Evolutionary conservation across 2,329 filamentous ascomycete species (phyloP).

Genomic region (Pseudogymnoascus sp.): DNA sequence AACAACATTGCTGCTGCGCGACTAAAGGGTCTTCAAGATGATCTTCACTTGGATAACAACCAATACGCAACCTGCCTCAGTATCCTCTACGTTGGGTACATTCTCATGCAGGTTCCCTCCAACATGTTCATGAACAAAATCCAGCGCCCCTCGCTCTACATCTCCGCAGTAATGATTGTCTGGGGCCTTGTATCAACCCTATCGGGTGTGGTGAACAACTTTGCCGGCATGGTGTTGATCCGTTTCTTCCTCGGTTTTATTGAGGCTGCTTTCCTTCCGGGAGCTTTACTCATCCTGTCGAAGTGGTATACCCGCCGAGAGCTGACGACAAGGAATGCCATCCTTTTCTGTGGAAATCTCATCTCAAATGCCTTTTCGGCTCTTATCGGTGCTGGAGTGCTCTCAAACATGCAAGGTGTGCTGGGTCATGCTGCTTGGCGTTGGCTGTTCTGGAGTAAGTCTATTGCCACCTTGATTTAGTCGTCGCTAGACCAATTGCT

Average conservation of each 20-base stretch:
- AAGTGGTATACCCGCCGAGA: constrained; percentile 62
- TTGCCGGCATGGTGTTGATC: constrained; percentile 46
- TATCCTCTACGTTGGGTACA: constrained; percentile 62
- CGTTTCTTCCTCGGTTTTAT: constrained; percentile 57
- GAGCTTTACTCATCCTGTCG: constrained; percentile 55
- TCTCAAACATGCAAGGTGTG: constrained; percentile 51
- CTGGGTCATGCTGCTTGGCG: constrained; percentile 51
- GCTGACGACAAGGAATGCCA: constrained; percentile 47
- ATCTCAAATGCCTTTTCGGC: constrained; percentile 55
- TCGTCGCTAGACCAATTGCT: constrained; percentile 38
- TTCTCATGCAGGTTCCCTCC: constrained; percentile 56
- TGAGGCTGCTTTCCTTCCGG: constrained; percentile 59
- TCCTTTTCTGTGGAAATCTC: constrained; percentile 54
- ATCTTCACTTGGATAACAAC: constrained; percentile 48
- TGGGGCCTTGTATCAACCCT: constrained; percentile 26
- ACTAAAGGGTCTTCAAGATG: constrained; percentile 56
- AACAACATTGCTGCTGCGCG: constrained; percentile 64
- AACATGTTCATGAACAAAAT: constrained; percentile 54
- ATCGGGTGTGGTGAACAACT: constrained; percentile 33
- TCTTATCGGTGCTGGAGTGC: constrained; percentile 51
- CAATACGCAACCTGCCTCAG: constrained; percentile 59
- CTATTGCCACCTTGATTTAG: constrained; percentile 31
- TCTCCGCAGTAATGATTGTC: constrained; percentile 32
- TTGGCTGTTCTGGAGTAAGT: constrained; percentile 44
- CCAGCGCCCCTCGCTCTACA: constrained; percentile 45